Conservation (phyloP, 1,284 basidiomycete species). For the Naganishia liquefaciens region DNA sequence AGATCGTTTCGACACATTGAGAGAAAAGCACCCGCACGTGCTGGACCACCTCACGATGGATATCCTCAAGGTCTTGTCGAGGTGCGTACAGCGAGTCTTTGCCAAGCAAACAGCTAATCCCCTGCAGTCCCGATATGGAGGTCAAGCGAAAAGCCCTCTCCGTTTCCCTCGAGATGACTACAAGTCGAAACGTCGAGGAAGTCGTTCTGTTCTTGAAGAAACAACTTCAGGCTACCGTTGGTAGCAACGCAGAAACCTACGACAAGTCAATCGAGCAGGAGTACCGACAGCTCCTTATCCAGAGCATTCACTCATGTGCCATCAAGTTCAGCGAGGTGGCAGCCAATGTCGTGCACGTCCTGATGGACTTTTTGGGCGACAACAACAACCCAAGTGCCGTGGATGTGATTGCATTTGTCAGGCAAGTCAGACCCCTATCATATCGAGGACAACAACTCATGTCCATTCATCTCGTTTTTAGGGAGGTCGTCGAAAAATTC, state of each 20-base stretch:
- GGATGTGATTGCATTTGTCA: slow-evolving; percentile 93
- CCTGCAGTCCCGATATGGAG: slow-evolving; percentile 84
- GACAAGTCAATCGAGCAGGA: slow-evolving; percentile 68
- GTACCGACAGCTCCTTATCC: slow-evolving; percentile 96
- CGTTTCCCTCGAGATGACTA: slow-evolving; percentile 91
- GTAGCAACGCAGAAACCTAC: slow-evolving; percentile 69
- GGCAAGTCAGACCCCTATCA: slow-evolving; percentile 56
- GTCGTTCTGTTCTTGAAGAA: slow-evolving; percentile 97
- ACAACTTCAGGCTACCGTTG: slow-evolving; percentile 89
- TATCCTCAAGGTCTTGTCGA: slow-evolving; percentile 83
- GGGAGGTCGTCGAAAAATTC: slow-evolving; percentile 98
- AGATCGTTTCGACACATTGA: slow-evolving; percentile 82
- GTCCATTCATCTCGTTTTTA: slow-evolving; percentile 41
- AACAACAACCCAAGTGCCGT: slow-evolving; percentile 92
- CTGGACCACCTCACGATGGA: slow-evolving; percentile 95
- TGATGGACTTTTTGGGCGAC: slow-evolving; percentile 99
- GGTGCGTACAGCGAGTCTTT: slow-evolving; percentile 53
- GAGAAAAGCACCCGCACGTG: slow-evolving; percentile 85
- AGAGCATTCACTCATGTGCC: slow-evolving; percentile 94
- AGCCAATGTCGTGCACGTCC: slow-evolving; percentile 89
- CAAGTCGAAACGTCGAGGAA: slow-evolving; percentile 95
- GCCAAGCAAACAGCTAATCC: neutral
- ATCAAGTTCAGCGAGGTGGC: slow-evolving; percentile 99
- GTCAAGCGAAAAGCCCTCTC: slow-evolving; percentile 89
- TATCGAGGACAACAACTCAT: neutral